Conservation (phyloP, 2,329 filamentous ascomycete species). For the Aspergillus eucalypticola region DNA sequence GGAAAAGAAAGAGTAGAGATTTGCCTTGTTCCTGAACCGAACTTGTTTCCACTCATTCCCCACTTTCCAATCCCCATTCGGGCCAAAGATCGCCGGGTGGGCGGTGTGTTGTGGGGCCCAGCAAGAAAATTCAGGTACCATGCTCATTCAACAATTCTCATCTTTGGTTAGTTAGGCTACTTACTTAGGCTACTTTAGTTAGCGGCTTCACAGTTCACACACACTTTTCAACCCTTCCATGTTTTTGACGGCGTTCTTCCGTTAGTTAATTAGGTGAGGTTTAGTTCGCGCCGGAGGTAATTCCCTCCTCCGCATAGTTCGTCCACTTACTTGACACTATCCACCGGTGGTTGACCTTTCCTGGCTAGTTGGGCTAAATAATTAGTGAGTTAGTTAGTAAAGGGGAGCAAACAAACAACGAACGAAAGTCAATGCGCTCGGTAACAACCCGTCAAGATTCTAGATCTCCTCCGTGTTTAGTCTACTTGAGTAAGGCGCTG, state of each 20-base stretch:
- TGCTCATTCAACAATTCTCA: background rate
- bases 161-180: background rate
- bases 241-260: background rate
- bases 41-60: background rate
- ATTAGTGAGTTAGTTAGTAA: too few relatives aligned
- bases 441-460: too few relatives aligned
- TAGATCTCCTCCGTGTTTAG: too few relatives aligned
- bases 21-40: conserved; percentile 3
- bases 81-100: background rate
- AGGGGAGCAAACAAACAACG: too few relatives aligned
- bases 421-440: too few relatives aligned
- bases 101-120: background rate
- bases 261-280: background rate
- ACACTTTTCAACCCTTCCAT: background rate
- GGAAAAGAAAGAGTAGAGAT: background rate
- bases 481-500: background rate
- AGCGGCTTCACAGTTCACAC: background rate
- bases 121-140: background rate
- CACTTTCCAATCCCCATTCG: background rate
- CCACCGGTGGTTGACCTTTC: background rate
- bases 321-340: background rate
- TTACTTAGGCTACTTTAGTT: background rate
- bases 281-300: conserved; percentile 4
- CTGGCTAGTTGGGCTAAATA: too few relatives aligned
- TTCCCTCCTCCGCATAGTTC: background rate